Evolutionary conservation across 140 eudicot species (phyloP).

Genomic region (Cichorium intybus): DNA sequence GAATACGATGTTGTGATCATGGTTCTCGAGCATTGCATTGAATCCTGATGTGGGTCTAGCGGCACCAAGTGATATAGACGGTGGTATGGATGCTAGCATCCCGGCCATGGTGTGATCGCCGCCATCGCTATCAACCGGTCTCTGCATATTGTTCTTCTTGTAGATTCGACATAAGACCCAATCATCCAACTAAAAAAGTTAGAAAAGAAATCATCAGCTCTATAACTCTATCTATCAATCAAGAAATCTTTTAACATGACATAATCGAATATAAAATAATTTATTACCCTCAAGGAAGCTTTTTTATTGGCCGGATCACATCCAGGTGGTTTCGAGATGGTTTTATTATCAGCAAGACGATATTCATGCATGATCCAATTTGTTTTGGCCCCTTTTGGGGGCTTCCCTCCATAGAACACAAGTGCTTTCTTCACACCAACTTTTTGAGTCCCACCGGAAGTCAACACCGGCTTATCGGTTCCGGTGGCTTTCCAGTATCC

Average conservation of each 20-base stretch:
- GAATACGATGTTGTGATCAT: conserved; percentile 31
- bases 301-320: conserved; percentile 53
- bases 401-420: conserved; percentile 88
- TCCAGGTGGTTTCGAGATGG: conserved; percentile 63
- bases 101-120: conserved; percentile 41
- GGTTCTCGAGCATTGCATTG: conserved; percentile 45
- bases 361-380: conserved; percentile 98
- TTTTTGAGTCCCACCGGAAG: conserved; percentile 73
- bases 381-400: conserved; percentile 84
- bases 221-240: no score
- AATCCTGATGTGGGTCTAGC: conserved; percentile 32
- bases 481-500: conserved; percentile 98
- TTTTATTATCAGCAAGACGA: conserved; percentile 63
- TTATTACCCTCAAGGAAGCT: conserved; percentile 63
- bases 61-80: conserved; percentile 37
- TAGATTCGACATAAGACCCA: conserved; percentile 95
- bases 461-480: conserved; percentile 83
- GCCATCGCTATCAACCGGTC: conserved; percentile 67
- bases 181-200: conserved; percentile 61
- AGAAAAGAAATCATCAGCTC: not conserved
- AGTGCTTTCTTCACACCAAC: conserved; percentile 93
- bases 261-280: not conserved
- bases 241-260: not conserved
- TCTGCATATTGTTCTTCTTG: conserved; percentile 67
- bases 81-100: conserved; percentile 44